Percentiles rank a stretch among this genome's conserved stretches.
These are phyloP conservation scores for Quercus phellos DNA, from an alignment of 331 rosid genomes.

Conservation along the genomic window DNA sequence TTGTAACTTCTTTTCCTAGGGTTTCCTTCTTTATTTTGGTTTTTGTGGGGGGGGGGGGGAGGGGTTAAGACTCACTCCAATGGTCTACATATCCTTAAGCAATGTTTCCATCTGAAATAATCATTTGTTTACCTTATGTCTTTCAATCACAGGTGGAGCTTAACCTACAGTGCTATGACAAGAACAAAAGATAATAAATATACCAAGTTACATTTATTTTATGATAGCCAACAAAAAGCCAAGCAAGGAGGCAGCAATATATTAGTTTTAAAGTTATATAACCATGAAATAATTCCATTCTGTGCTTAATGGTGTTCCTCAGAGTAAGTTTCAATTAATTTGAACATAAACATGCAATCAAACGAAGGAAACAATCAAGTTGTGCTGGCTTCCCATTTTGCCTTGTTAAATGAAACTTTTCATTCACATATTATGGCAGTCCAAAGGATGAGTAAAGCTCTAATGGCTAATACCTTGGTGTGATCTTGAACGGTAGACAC, in stretches of 20 bases:
- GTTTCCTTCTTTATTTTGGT: no score
- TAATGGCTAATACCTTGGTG: conserved; percentile 39
- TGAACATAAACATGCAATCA: not conserved
- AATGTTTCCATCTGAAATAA: no score
- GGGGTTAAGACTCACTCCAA: not conserved
- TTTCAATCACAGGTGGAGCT: not conserved
- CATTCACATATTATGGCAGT: not conserved
- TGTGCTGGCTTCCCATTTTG: not conserved
- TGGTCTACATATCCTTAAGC: no score
- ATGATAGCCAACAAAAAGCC: not conserved
- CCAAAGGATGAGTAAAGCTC: not conserved
- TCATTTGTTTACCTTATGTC: no score
- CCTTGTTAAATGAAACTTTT: not conserved
- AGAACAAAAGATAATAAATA: not conserved
- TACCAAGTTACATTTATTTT: not conserved
- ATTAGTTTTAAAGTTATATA: no score
- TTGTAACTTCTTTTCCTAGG: no score
- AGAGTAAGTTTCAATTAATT: not conserved
- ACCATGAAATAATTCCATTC: not conserved
- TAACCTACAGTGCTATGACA: not conserved
- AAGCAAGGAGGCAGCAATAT: no score
- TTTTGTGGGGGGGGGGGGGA: not conserved
- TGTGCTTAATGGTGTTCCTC: not conserved
- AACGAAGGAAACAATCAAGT: not conserved
- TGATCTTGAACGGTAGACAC: conserved; percentile 36